Conservation (phyloP, 2,329 filamentous ascomycete genomes). For the Coniochaeta prunicola region DNA sequence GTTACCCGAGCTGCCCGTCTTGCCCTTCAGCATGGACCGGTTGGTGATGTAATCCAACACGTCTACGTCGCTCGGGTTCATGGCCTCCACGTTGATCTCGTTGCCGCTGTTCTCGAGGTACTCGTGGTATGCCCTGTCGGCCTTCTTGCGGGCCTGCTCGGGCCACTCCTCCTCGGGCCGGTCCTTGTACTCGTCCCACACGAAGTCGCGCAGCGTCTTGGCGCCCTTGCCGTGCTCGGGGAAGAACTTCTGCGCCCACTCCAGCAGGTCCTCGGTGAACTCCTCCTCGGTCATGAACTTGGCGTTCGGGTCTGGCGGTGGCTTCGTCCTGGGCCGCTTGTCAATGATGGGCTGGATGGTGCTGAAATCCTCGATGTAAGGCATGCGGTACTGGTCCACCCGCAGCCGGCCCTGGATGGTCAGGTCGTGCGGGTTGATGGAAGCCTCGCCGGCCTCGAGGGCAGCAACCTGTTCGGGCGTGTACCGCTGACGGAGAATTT, state of each 20-base stretch:
- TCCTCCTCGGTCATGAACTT: conserved; percentile 57
- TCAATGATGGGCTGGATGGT: conserved; percentile 73
- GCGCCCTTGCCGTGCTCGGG: conserved; percentile 11
- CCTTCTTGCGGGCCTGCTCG: conserved; percentile 13
- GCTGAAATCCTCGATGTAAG: conserved; percentile 79
- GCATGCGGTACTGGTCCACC: conserved; percentile 62
- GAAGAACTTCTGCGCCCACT: conserved; percentile 29
- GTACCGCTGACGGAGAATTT: conserved; percentile 59
- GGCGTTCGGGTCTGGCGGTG: conserved; percentile 47
- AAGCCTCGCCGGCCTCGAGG: conserved; percentile 71
- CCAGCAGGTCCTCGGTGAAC: conserved; percentile 49
- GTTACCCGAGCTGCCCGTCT: conserved; percentile 24
- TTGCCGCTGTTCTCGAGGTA: conserved; percentile 15
- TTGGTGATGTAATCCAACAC: conserved; percentile 24
- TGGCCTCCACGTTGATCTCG: conserved; percentile 12
- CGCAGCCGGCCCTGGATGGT: conserved; percentile 65
- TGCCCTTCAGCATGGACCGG: conserved; percentile 25
- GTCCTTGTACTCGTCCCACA: conserved; percentile 17
- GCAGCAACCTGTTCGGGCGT: conserved; percentile 74
- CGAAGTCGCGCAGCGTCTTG: conserved; percentile 28
- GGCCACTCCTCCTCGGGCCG: conserved; percentile 18
- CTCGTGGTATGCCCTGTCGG: conserved; percentile 17
- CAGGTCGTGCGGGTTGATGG: conserved; percentile 69
- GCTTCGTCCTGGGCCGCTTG: conserved; percentile 46
- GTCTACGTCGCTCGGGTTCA: conserved; percentile 21